phyloP scores from a whole-genome alignment of 2,329 filamentous ascomycete genomes.

The Pseudopithomyces maydicus region DNA sequence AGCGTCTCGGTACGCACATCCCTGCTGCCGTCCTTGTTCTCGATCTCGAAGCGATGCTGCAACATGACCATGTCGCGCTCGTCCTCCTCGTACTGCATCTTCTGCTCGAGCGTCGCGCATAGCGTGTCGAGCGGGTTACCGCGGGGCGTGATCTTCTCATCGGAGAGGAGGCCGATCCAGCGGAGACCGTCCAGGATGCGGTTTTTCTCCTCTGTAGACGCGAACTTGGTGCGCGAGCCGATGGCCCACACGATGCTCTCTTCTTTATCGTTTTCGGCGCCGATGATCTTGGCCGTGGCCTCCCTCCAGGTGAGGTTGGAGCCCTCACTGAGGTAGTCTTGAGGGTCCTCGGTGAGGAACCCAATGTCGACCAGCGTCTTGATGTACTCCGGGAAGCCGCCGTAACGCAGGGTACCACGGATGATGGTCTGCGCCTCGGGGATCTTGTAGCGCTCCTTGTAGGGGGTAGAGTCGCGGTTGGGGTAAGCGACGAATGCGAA shows the following conservation, averaged over 20 bases:
- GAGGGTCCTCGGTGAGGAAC: slow-evolving; percentile 76
- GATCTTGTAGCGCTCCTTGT: slow-evolving; percentile 88
- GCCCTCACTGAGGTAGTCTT: slow-evolving; percentile 64
- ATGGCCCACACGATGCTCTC: slow-evolving; percentile 76
- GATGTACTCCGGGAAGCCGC: slow-evolving; percentile 90
- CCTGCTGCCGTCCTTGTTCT: slow-evolving; percentile 76
- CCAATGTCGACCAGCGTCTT: slow-evolving; percentile 86
- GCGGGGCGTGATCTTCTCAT: slow-evolving; percentile 70
- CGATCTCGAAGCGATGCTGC: slow-evolving; percentile 83
- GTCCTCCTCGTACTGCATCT: slow-evolving; percentile 83
- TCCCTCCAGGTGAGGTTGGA: slow-evolving; percentile 79
- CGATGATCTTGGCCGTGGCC: slow-evolving; percentile 77
- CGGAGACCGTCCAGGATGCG: slow-evolving; percentile 73
- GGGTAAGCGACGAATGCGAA: slow-evolving; percentile 91
- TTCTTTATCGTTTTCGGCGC: slow-evolving; percentile 68
- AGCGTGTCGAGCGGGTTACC: slow-evolving; percentile 89
- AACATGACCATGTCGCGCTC: slow-evolving; percentile 85
- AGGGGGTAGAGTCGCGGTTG: slow-evolving; percentile 87
- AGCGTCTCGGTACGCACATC: slow-evolving; percentile 83
- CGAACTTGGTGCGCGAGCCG: slow-evolving; percentile 75
- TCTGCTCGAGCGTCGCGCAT: slow-evolving; percentile 84
- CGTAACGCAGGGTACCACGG: slow-evolving; percentile 82
- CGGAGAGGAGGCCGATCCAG: slow-evolving; percentile 73
- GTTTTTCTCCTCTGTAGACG: slow-evolving; percentile 68
- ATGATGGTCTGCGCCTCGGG: slow-evolving; percentile 89